Evolutionary conservation across 352 stramenopile genomes (phyloP).

Genomic region (Globisporangium megalacanthum): DNA sequence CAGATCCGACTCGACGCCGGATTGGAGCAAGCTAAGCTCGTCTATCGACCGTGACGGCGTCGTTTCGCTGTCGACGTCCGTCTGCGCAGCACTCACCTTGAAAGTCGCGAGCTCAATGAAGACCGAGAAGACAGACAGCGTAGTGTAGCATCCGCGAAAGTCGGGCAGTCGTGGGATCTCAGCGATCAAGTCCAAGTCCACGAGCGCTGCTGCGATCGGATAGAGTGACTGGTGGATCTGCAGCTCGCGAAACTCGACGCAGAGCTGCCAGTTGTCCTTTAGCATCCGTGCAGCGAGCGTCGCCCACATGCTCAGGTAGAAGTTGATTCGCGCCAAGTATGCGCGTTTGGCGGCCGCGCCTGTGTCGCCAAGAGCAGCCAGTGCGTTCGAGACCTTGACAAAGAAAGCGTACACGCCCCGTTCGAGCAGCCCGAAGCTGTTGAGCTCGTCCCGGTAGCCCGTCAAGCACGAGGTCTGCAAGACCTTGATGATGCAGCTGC

Average conservation of each 20-base stretch:
- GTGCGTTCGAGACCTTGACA: constrained; percentile 36
- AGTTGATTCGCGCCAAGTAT: constrained; percentile 26
- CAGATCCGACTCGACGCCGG: constrained; percentile 56
- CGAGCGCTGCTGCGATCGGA: constrained; percentile 33
- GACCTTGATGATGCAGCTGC: constrained; percentile 60
- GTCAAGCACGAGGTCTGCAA: constrained; percentile 29
- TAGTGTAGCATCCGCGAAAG: constrained; percentile 6
- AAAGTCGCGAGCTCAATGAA: constrained; percentile 33
- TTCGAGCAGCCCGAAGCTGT: constrained; percentile 57
- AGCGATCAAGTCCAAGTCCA: constrained; percentile 23
- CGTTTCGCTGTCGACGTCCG: constrained; percentile 1
- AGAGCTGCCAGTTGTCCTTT: constrained; percentile 31
- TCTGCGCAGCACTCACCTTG: constrained; percentile 5
- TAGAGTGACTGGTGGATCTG: constrained; percentile 57
- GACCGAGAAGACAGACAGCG: constrained; percentile 27
- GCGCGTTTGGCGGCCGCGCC: constrained; percentile 10
- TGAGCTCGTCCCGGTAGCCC: constrained; percentile 43
- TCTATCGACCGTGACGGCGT: constrained; percentile 1
- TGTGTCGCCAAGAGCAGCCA: constrained; percentile 17
- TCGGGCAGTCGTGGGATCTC: constrained; percentile 14
- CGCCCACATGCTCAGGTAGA: constrained; percentile 36
- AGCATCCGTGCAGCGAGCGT: constrained; percentile 46
- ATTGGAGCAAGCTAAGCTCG: constrained; percentile 25
- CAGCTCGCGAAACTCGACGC: constrained; percentile 47
- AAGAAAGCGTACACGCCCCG: constrained; percentile 50